Evolutionary conservation across 257 asterid species (phyloP).

Genomic region (Jacaranda copaia): DNA sequence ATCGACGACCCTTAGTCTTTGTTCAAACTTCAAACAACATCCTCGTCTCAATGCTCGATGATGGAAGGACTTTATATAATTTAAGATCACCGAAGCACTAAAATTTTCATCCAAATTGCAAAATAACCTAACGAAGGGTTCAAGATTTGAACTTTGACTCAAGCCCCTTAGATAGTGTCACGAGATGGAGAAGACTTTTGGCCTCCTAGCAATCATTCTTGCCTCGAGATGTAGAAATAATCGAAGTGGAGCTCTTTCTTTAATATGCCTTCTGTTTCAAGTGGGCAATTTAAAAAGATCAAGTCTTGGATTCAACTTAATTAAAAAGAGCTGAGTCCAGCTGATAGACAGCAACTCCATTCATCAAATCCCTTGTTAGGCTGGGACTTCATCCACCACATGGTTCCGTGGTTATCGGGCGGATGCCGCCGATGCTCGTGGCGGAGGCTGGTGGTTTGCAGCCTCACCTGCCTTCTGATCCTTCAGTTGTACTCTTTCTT

Average conservation of each 20-base stretch:
- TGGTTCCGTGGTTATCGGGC: constrained; percentile 43
- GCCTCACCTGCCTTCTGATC: constrained; percentile 39
- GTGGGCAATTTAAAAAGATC: not conserved
- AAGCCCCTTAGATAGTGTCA: not conserved
- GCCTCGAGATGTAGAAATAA: constrained; percentile 37
- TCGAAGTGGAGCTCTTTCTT: constrained; percentile 33
- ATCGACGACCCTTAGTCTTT: too few relatives aligned
- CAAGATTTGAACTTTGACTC: not conserved
- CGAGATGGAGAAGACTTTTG: constrained; percentile 20
- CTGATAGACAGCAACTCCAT: not conserved
- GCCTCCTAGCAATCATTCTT: constrained; percentile 29
- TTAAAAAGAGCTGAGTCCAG: not conserved
- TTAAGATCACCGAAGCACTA: not conserved
- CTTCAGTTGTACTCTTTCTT: constrained; percentile 39
- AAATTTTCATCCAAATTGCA: not conserved
- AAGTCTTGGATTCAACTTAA: not conserved
- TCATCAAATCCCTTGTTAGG: not conserved
- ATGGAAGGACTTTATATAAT: too few relatives aligned
- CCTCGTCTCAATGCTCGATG: too few relatives aligned
- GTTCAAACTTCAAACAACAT: too few relatives aligned
- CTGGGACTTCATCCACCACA: constrained; percentile 26
- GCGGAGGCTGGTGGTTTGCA: constrained; percentile 43
- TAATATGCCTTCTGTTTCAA: constrained; percentile 28
- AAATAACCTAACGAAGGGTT: not conserved
- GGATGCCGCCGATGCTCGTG: constrained; percentile 42